Percentiles rank a stretch among this genome's conserved stretches.
phyloP scores from a whole-genome alignment of 2,329 filamentous ascomycete genomes.

The Arthrobotrys sphaeroides region DNA sequence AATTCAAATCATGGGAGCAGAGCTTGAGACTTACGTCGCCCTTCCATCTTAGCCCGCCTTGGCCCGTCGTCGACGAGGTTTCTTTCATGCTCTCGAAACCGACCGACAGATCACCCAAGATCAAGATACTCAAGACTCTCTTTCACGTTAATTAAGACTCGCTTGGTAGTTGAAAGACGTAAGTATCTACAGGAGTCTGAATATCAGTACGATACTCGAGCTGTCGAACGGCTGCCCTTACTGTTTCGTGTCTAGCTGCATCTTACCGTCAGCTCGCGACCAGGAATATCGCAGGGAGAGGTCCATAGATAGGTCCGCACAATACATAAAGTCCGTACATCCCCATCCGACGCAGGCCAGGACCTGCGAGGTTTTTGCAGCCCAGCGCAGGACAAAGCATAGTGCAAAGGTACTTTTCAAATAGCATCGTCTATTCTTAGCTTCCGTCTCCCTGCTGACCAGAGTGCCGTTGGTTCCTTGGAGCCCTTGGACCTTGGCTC shows the following conservation, averaged over 20 bases:
- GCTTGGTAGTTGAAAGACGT: no score
- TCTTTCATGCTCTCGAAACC: not conserved
- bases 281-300: not conserved
- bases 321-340: not conserved
- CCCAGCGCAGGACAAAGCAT: slow-evolving; percentile 1
- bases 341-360: not conserved
- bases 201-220: not conserved
- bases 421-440: slow-evolving; percentile 10
- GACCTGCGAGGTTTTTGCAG: not conserved
- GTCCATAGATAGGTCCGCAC: not conserved
- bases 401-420: not conserved
- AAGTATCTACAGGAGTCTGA: no score
- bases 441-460: slow-evolving; percentile 11
- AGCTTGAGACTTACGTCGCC: slow-evolving; percentile 28
- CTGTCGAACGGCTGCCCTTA: not conserved
- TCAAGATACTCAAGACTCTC: not conserved
- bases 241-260: not conserved
- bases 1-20: slow-evolving; percentile 32
- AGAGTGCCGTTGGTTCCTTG: slow-evolving; percentile 13
- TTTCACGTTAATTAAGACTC: no score
- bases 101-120: no score
- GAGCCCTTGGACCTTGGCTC: slow-evolving; percentile 23
- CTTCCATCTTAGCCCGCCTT: slow-evolving; percentile 24
- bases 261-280: not conserved
- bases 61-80: not conserved